Conservation (phyloP, 148 eudicot genomes). For the Amaranthus cruentus region DNA sequence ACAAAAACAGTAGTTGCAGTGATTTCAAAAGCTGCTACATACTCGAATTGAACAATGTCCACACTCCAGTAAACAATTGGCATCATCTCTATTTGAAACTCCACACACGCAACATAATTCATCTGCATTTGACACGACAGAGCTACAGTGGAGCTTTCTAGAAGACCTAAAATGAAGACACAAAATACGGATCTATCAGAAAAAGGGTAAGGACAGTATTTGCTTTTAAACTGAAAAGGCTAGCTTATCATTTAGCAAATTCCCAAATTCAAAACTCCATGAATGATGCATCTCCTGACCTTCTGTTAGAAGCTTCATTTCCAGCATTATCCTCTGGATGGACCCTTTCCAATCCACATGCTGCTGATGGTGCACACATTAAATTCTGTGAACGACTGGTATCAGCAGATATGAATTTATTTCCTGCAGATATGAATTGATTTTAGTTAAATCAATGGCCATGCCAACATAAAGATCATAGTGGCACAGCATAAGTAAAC, state of each 20-base stretch:
- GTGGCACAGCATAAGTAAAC: neutral
- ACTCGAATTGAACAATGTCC: constrained; percentile 43
- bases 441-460: too few species aligned
- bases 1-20: constrained; percentile 6
- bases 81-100: constrained; percentile 38
- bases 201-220: constrained; percentile 1
- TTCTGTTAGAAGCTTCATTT: constrained; percentile 17
- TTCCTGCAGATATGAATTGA: constrained; percentile 22
- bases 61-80: constrained; percentile 46
- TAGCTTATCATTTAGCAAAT: neutral
- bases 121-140: constrained; percentile 22
- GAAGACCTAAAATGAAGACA: constrained; percentile 30
- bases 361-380: constrained; percentile 23
- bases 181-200: constrained; percentile 4
- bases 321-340: constrained; percentile 13
- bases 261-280: neutral
- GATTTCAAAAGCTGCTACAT: constrained; percentile 8
- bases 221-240: constrained; percentile 4
- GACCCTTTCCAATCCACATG: constrained; percentile 21
- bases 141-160: constrained; percentile 20
- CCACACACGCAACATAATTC: constrained; percentile 55
- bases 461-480: neutral
- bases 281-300: constrained; percentile 24
- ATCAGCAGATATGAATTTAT: constrained; percentile 24
- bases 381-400: constrained; percentile 19